Percentiles rank a stretch among this genome's conserved stretches.
Evolutionary conservation across 441 rosid genomes (phyloP).

Genomic region (Kokia cookei): DNA sequence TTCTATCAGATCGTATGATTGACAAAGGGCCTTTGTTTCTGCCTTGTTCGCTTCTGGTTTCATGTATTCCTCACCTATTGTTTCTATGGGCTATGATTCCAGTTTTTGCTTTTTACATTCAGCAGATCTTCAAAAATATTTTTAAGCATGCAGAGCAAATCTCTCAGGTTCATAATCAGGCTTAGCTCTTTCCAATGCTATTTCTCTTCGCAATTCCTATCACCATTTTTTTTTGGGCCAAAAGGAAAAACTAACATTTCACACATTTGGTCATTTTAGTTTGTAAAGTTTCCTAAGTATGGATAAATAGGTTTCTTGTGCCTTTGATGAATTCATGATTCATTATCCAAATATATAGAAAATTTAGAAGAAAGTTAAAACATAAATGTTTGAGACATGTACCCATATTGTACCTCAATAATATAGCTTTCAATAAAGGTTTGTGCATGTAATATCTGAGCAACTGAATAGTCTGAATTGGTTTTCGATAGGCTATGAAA

Average conservation of each 20-base stretch:
- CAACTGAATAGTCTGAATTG: neutral
- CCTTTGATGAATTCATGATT: neutral
- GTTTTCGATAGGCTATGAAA: constrained; percentile 71
- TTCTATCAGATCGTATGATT: neutral
- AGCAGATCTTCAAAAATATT: constrained; percentile 81
- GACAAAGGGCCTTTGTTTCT: neutral
- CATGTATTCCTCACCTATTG: neutral
- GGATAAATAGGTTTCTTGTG: neutral
- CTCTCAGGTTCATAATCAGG: constrained; percentile 56
- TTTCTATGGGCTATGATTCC: constrained; percentile 6
- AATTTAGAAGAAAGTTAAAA: neutral
- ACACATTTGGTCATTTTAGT: neutral
- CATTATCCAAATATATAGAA: neutral
- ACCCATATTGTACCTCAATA: neutral
- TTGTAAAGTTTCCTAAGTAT: neutral
- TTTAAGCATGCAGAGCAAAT: constrained; percentile 89
- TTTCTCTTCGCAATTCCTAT: neutral
- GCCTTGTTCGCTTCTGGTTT: neutral
- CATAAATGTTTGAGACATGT: neutral
- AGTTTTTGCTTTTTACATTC: constrained; percentile 78
- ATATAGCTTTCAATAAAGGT: neutral
- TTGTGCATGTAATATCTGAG: neutral
- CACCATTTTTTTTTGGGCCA: neutral
- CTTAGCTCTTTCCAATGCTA: neutral
- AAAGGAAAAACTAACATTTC: neutral